phyloP scores from a whole-genome alignment of 2,329 filamentous ascomycete species.

The Alternaria postmessia region DNA sequence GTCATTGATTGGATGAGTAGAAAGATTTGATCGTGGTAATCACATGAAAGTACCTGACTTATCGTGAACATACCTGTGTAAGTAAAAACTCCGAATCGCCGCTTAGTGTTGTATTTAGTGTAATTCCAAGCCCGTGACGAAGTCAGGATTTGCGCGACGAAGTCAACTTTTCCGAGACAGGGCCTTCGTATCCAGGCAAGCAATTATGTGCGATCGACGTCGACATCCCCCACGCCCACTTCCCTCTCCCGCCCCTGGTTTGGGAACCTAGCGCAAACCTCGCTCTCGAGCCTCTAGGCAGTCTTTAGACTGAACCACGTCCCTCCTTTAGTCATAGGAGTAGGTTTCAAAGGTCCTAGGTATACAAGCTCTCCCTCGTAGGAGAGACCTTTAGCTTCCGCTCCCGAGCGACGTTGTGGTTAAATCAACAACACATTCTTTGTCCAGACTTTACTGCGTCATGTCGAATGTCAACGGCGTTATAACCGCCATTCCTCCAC shows the following conservation, averaged over 20 bases:
- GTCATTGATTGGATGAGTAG: background rate
- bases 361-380: background rate
- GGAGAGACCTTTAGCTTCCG: background rate
- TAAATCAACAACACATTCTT: background rate
- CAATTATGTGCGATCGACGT: conserved; percentile 6
- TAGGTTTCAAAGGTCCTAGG: background rate
- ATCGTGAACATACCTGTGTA: background rate
- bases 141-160: background rate
- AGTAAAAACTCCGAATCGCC: background rate
- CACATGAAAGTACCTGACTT: background rate
- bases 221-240: background rate
- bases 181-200: background rate
- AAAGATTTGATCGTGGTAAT: background rate
- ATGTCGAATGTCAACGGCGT: conserved; percentile 25
- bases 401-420: background rate
- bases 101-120: background rate
- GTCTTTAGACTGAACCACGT: background rate
- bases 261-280: conserved; percentile 7
- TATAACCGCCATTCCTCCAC: conserved; percentile 28
- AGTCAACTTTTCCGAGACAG: background rate
- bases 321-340: background rate
- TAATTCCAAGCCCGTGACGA: background rate
- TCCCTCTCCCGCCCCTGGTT: conserved; percentile 4
- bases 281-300: conserved; percentile 5
- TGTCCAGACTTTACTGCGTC: conserved; percentile 1